A percentile compares a stretch with the other conserved stretches of the same genome.
Evolutionary conservation across 192 early-diverging fungal genomes (phyloP).

Genomic region (Coemansia sp.): DNA sequence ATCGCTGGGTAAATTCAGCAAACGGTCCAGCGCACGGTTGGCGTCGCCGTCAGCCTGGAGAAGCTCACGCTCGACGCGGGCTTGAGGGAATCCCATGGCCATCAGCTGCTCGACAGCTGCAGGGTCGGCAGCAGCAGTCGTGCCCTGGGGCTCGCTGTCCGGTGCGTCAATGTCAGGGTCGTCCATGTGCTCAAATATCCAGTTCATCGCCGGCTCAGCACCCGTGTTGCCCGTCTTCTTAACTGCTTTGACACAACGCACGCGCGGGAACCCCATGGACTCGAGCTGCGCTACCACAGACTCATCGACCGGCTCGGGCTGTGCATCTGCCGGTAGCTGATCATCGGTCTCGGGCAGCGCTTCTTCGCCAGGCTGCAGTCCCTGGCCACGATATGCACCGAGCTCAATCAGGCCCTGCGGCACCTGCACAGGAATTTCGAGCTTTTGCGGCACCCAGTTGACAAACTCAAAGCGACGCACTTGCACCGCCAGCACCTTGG

Average conservation of each 20-base stretch:
- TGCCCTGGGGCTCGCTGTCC: slow-evolving; percentile 14
- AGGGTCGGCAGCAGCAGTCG: slow-evolving; percentile 33
- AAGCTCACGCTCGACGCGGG: slow-evolving; percentile 80
- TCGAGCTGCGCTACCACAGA: slow-evolving; percentile 74
- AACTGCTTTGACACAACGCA: slow-evolving; percentile 81
- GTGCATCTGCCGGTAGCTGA: neutral
- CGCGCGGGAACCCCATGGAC: slow-evolving; percentile 90
- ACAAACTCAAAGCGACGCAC: slow-evolving; percentile 72
- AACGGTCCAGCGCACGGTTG: slow-evolving; percentile 93
- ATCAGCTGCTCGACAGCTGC: slow-evolving; percentile 68
- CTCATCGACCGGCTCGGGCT: slow-evolving; percentile 59
- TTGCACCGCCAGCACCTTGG: slow-evolving; percentile 69
- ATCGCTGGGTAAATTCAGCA: slow-evolving; percentile 85
- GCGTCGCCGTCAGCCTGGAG: slow-evolving; percentile 80
- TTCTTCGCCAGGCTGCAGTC: slow-evolving; percentile 68
- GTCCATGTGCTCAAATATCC: slow-evolving; percentile 97
- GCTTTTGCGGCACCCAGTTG: slow-evolving; percentile 77
- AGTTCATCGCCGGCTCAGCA: slow-evolving; percentile 85
- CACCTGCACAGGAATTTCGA: slow-evolving; percentile 61
- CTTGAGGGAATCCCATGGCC: slow-evolving; percentile 89
- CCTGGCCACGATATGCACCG: slow-evolving; percentile 68
- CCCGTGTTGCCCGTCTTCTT: slow-evolving; percentile 75
- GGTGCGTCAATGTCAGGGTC: slow-evolving; percentile 73
- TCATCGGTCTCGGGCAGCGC: slow-evolving; percentile 66
- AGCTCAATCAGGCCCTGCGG: slow-evolving; percentile 61